A percentile compares a stretch with the other conserved stretches of the same genome.
phyloP scores from a whole-genome alignment of 495 filamentous ascomycete species.

The Friedmanniomyces simplex region DNA sequence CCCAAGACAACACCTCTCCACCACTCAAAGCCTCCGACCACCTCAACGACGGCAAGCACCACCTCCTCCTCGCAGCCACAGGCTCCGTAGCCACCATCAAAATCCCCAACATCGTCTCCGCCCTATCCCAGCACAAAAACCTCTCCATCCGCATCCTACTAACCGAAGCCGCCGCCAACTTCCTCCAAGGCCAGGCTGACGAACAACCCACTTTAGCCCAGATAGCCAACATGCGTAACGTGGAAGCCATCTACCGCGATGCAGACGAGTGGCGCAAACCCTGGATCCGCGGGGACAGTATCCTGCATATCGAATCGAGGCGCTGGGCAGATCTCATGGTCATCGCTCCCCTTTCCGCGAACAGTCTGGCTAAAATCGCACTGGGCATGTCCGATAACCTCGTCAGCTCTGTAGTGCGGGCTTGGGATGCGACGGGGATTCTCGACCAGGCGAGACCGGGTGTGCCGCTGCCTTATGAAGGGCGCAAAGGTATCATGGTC shows the following conservation, averaged over 20 bases:
- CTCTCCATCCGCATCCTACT: conserved; percentile 73
- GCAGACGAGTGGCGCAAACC: conserved; percentile 70
- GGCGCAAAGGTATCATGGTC: conserved; percentile 48
- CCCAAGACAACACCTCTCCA: not conserved
- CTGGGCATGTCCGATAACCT: conserved; percentile 58
- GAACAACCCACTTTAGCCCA: conserved; percentile 56
- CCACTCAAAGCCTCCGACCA: conserved; percentile 24
- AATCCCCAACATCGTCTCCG: conserved; percentile 57
- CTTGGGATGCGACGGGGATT: conserved; percentile 69
- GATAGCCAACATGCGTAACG: conserved; percentile 42
- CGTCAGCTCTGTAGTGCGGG: conserved; percentile 62
- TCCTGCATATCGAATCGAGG: conserved; percentile 79
- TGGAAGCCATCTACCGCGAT: conserved; percentile 66
- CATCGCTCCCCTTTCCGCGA: conserved; percentile 69
- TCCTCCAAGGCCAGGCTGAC: conserved; percentile 54
- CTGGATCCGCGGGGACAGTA: conserved; percentile 55
- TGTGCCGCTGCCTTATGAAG: not conserved
- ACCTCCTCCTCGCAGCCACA: conserved; percentile 69
- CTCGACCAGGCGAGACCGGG: conserved; percentile 36
- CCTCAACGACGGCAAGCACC: conserved; percentile 51
- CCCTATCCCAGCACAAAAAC: conserved; percentile 45
- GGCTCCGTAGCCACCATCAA: conserved; percentile 87
- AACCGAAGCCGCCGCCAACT: conserved; percentile 57
- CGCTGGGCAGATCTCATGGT: conserved; percentile 72
- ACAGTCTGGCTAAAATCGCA: conserved; percentile 69